Conservation (phyloP, 345 rosid species). For the Alliaria petiolata region DNA sequence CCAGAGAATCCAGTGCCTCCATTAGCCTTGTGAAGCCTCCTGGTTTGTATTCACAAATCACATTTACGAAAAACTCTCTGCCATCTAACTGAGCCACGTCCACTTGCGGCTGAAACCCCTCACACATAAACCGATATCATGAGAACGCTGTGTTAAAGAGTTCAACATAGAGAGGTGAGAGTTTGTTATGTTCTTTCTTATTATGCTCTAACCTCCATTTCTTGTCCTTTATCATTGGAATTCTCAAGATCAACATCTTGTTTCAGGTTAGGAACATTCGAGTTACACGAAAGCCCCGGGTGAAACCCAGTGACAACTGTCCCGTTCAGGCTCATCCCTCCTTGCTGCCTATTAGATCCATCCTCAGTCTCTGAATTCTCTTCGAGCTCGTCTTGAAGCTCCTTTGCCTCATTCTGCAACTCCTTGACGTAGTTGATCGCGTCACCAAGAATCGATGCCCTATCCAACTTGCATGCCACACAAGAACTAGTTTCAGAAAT, state of each 20-base stretch:
- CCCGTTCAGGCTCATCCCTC: conserved; percentile 39
- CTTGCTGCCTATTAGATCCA: conserved; percentile 38
- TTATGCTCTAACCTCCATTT: conserved; percentile 84
- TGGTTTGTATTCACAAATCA: conserved; percentile 76
- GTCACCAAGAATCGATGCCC: conserved; percentile 89
- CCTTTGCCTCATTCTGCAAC: conserved; percentile 64
- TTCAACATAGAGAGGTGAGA: background rate
- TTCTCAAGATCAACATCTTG: conserved; percentile 45
- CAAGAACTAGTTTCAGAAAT: conserved; percentile 5
- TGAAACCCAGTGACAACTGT: conserved; percentile 34
- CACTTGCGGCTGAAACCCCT: conserved; percentile 67
- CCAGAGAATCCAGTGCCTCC: conserved; percentile 81
- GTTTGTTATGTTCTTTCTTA: too few species aligned
- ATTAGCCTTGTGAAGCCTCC: conserved; percentile 81
- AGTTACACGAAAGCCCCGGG: conserved; percentile 36
- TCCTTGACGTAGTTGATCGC: conserved; percentile 88
- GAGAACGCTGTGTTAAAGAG: background rate
- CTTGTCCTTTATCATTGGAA: conserved; percentile 65
- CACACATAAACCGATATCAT: conserved; percentile 13
- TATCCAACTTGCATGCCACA: conserved; percentile 60
- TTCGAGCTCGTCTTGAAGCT: conserved; percentile 84
- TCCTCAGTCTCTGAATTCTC: conserved; percentile 68
- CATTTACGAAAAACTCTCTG: conserved; percentile 82
- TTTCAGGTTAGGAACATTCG: conserved; percentile 33
- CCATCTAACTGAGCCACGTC: conserved; percentile 85